phyloP scores from a whole-genome alignment of 192 early-diverging fungal species.

The Pecoramyces ruminantium region DNA sequence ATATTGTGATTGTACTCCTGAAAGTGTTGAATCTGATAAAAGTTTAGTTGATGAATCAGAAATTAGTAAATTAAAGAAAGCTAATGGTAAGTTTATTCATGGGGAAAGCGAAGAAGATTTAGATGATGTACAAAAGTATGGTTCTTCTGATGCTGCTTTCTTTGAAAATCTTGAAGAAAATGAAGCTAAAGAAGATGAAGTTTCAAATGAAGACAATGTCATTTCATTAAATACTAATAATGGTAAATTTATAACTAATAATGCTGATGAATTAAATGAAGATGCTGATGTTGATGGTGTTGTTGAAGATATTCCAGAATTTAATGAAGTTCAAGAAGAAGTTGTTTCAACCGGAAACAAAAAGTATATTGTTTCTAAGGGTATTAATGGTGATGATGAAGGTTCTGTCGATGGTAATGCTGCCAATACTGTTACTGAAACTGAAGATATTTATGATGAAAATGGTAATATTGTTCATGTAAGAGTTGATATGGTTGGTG shows the following conservation, averaged over 20 bases:
- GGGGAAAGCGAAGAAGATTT: neutral
- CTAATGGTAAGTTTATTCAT: no score
- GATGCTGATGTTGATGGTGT: neutral
- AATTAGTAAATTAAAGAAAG: neutral
- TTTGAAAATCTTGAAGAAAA: neutral
- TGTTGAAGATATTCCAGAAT: neutral
- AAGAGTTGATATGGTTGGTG: neutral
- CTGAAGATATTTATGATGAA: neutral
- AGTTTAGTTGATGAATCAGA: neutral
- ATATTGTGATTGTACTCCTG: neutral
- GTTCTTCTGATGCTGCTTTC: neutral
- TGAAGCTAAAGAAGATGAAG: neutral
- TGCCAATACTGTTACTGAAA: neutral
- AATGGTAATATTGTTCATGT: neutral
- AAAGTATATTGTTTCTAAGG: no score
- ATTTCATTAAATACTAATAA: neutral
- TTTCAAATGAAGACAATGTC: no score
- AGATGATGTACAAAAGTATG: neutral
- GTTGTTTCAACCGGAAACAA: no score
- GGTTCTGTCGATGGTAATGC: neutral
- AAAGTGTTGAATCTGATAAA: neutral
- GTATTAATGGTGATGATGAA: no score
- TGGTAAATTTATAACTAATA: neutral
- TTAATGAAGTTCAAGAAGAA: neutral
- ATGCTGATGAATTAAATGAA: neutral